Conservation (phyloP, 305 asterid genomes). For the Fraxinus paxiana region DNA sequence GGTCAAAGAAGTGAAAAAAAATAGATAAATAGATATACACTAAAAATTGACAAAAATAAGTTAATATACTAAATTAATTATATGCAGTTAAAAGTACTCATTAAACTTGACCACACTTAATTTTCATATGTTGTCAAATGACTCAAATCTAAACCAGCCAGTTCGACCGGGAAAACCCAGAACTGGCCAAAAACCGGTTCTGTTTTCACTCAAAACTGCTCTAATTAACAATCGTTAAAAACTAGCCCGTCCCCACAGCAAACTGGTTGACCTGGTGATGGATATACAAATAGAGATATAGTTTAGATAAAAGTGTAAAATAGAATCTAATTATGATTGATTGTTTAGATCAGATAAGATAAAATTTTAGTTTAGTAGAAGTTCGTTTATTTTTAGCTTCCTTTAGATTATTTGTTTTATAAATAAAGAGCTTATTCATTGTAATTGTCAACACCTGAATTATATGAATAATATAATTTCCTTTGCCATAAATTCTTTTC, state of each 20-base stretch:
- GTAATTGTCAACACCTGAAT: not conserved
- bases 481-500: not conserved
- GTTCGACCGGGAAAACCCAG: not conserved
- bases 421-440: not conserved
- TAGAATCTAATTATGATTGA: no score
- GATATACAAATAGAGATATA: not conserved
- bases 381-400: not conserved
- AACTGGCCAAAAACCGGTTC: not conserved
- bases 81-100: not conserved
- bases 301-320: not conserved
- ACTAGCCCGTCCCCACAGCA: not conserved
- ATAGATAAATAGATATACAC: not conserved
- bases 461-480: no score
- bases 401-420: not conserved
- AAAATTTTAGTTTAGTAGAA: no score
- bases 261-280: not conserved
- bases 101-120: not conserved
- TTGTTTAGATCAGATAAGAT: not conserved
- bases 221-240: not conserved
- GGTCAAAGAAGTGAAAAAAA: not conserved
- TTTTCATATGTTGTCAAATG: not conserved
- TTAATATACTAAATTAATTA: not conserved
- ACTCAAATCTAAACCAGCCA: not conserved
- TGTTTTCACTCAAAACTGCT: not conserved
- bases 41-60: not conserved